Percentiles rank a stretch among this genome's conserved stretches.
Conservation (phyloP, 495 filamentous ascomycete genomes). For the Pyronema omphalodes region DNA sequence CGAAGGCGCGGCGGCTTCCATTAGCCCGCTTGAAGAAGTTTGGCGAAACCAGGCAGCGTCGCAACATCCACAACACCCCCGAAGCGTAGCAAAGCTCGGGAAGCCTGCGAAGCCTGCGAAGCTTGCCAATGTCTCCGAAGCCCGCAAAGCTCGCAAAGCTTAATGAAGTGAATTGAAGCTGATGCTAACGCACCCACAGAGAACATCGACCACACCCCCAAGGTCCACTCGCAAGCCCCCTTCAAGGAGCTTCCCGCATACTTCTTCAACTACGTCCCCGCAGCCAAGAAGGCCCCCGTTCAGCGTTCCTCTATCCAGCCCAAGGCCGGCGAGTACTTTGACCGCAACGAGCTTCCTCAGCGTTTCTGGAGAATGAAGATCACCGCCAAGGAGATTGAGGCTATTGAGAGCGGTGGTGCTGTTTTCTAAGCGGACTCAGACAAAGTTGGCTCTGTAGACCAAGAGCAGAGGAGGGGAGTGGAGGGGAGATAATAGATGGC, state of each 20-base stretch:
- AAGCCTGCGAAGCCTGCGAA: conserved; percentile 3
- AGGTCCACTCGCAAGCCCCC: conserved; percentile 34
- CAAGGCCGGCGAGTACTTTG: conserved; percentile 60
- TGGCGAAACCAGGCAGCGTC: too few relatives aligned
- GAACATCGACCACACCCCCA: conserved; percentile 52
- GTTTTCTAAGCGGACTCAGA: not conserved
- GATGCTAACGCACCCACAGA: conserved; percentile 27
- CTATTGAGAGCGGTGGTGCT: conserved; percentile 81
- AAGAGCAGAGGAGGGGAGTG: too few relatives aligned
- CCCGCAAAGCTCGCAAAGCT: not conserved
- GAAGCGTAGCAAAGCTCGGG: too few relatives aligned
- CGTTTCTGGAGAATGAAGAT: conserved; percentile 62
- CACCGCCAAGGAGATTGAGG: conserved; percentile 74
- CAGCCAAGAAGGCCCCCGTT: conserved; percentile 36
- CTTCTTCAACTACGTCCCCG: conserved; percentile 83
- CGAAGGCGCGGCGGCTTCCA: too few relatives aligned
- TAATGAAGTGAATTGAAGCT: not conserved
- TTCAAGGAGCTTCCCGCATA: conserved; percentile 33
- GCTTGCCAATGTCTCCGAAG: too few relatives aligned
- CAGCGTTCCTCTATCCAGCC: conserved; percentile 54
- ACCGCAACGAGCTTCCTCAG: conserved; percentile 67
- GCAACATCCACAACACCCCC: not conserved
- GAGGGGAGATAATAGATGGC: too few relatives aligned
- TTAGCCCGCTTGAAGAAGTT: too few relatives aligned
- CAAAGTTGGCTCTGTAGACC: too few relatives aligned